Conservation (phyloP, 306 rosid species). For the Lablab purpureus region DNA sequence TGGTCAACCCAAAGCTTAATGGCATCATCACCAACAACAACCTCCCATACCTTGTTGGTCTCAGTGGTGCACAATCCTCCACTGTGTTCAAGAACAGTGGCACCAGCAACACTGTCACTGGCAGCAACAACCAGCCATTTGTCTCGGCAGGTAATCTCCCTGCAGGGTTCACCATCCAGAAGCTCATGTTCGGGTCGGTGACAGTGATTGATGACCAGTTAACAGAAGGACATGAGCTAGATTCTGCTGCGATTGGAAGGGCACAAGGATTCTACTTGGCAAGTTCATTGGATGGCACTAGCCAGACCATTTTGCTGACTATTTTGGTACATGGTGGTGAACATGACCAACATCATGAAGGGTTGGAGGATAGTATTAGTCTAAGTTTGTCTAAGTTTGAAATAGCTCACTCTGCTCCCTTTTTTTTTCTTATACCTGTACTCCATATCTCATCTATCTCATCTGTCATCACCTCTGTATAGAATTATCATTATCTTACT, state of each 20-base stretch:
- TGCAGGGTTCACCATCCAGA: conserved; percentile 66
- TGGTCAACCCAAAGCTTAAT: conserved; percentile 61
- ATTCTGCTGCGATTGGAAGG: conserved; percentile 61
- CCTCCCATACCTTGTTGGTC: conserved; percentile 72
- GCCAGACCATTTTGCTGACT: conserved; percentile 68
- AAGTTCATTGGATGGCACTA: conserved; percentile 81
- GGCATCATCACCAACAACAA: conserved; percentile 73
- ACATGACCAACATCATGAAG: conserved; percentile 43
- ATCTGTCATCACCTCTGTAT: too few relatives aligned
- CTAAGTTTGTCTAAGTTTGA: conserved; percentile 37
- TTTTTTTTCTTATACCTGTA: background rate
- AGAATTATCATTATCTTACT: too few relatives aligned
- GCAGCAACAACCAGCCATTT: conserved; percentile 63
- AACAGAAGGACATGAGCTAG: conserved; percentile 70
- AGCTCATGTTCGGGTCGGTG: conserved; percentile 82
- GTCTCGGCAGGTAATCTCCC: conserved; percentile 84
- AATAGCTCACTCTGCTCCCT: conserved; percentile 7
- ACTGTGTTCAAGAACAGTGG: conserved; percentile 73
- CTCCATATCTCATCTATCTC: too few relatives aligned
- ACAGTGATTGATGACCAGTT: conserved; percentile 73
- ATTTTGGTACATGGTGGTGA: conserved; percentile 53
- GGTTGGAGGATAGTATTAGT: conserved; percentile 71
- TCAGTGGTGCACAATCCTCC: conserved; percentile 64
- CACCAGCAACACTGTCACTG: conserved; percentile 60
- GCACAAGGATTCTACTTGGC: conserved; percentile 81